phyloP scores from a whole-genome alignment of 176 grass and related monocot species.

The Carex myosuroides region DNA sequence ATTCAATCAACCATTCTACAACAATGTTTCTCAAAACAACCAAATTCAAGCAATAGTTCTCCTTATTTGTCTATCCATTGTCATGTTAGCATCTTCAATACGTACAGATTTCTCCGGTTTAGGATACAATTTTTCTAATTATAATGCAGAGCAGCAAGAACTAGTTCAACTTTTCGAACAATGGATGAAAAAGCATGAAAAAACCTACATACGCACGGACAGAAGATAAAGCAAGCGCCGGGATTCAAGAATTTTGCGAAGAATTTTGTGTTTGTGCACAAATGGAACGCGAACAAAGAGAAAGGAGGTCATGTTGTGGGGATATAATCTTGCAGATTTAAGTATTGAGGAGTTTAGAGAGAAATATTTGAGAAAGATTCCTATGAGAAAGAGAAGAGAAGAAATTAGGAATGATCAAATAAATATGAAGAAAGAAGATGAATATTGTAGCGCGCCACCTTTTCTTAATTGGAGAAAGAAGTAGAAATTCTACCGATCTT shows the following conservation, averaged over 20 bases:
- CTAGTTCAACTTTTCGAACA: conserved; percentile 26
- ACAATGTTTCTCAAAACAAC: conserved; percentile 10
- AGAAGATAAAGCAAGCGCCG: conserved; percentile 15
- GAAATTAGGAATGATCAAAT: background rate
- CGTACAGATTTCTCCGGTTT: conserved; percentile 4
- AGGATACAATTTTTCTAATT: background rate
- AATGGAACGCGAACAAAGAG: conserved; percentile 1
- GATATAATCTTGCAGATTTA: conserved; percentile 40
- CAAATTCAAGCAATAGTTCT: conserved; percentile 5
- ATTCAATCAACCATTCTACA: background rate
- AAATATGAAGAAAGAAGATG: background rate
- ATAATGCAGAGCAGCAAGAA: background rate
- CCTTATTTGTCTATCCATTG: conserved; percentile 5
- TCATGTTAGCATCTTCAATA: background rate
- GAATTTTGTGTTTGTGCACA: conserved; percentile 20
- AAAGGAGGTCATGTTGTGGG: conserved; percentile 18
- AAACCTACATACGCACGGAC: conserved; percentile 8
- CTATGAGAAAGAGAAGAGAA: background rate
- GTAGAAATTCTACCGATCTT: too few relatives aligned
- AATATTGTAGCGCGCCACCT: conserved; percentile 14
- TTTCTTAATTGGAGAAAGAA: conserved; percentile 37
- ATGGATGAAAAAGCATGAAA: conserved; percentile 23
- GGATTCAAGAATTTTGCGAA: conserved; percentile 27
- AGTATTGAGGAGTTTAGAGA: conserved; percentile 35
- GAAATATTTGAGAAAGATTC: conserved; percentile 15